phyloP scores from a whole-genome alignment of 2,329 filamentous ascomycete species.

The Coniochaeta prunicola region DNA sequence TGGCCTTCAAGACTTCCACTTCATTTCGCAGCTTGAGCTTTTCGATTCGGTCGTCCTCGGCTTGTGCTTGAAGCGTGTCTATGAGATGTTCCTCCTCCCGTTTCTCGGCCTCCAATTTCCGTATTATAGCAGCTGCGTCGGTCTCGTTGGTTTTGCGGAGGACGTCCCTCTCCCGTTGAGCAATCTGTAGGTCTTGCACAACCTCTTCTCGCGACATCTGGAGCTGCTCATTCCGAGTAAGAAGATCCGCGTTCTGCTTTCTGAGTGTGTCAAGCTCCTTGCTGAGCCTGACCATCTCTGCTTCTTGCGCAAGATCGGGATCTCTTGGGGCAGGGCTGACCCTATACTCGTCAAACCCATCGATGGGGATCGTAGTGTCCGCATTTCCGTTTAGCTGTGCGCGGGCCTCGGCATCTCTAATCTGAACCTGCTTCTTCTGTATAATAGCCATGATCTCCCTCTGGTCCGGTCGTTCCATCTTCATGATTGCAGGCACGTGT shows the following conservation, averaged over 20 bases:
- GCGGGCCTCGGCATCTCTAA: constrained; percentile 32
- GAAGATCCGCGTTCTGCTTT: constrained; percentile 51
- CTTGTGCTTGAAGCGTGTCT: constrained; percentile 59
- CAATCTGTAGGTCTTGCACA: constrained; percentile 52
- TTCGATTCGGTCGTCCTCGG: constrained; percentile 43
- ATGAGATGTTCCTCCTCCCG: constrained; percentile 53
- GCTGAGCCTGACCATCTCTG: constrained; percentile 42
- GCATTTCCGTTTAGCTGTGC: background rate
- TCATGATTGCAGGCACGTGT: constrained; percentile 22
- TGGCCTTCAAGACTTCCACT: constrained; percentile 36
- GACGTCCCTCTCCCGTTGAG: constrained; percentile 7
- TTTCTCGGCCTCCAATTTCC: constrained; percentile 1
- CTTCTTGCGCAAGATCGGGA: constrained; percentile 49
- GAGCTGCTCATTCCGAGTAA: constrained; percentile 51
- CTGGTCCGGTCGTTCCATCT: constrained; percentile 25
- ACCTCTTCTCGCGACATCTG: constrained; percentile 58
- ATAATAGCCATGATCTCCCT: constrained; percentile 40
- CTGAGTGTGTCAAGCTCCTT: constrained; percentile 44
- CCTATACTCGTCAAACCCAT: constrained; percentile 22
- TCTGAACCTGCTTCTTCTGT: constrained; percentile 37
- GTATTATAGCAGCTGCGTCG: constrained; percentile 1
- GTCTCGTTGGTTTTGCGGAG: constrained; percentile 1
- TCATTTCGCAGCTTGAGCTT: constrained; percentile 41
- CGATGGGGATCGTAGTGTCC: constrained; percentile 28
- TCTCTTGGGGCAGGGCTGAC: constrained; percentile 34